Conservation (phyloP, 2,329 filamentous ascomycete species). For the Huntiella omanensis region DNA sequence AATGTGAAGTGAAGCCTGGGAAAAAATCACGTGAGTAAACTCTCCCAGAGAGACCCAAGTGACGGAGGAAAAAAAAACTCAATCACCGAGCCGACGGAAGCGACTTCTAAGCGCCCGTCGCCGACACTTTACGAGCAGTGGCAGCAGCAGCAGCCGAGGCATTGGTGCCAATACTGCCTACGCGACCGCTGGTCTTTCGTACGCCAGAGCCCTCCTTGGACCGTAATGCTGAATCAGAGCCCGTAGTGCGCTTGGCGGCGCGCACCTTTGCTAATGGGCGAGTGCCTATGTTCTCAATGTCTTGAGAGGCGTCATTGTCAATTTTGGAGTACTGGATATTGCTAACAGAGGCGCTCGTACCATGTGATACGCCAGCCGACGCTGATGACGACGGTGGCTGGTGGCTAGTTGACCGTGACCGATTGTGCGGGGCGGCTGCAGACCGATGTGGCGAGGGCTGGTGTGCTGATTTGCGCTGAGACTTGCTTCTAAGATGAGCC, state of each 20-base stretch:
- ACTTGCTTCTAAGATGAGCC: conserved; percentile 54
- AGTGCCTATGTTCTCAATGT: conserved; percentile 50
- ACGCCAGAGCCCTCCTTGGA: conserved; percentile 34
- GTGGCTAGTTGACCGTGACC: conserved; percentile 44
- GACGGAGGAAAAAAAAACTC: conserved; percentile 13
- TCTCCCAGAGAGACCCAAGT: not conserved
- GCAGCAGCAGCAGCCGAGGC: conserved; percentile 21
- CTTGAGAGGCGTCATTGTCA: conserved; percentile 49
- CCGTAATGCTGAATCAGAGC: conserved; percentile 27
- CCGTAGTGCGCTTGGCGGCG: conserved; percentile 8
- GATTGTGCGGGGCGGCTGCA: conserved; percentile 1
- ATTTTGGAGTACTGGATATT: conserved; percentile 25
- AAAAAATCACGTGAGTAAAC: not conserved
- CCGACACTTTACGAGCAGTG: conserved; percentile 35
- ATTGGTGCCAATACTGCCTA: conserved; percentile 34
- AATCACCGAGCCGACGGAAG: conserved; percentile 12
- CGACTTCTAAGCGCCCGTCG: conserved; percentile 18
- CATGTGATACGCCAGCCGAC: conserved; percentile 1
- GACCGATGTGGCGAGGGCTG: conserved; percentile 9
- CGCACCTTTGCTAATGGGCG: conserved; percentile 11
- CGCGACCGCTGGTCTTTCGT: conserved; percentile 46
- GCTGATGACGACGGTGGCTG: conserved; percentile 20
- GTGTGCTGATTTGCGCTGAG: conserved; percentile 40
- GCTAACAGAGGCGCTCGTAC: conserved; percentile 27
- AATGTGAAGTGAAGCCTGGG: not conserved